phyloP scores from a whole-genome alignment of 352 stramenopile genomes.

The Aphanomyces cochlioides region DNA sequence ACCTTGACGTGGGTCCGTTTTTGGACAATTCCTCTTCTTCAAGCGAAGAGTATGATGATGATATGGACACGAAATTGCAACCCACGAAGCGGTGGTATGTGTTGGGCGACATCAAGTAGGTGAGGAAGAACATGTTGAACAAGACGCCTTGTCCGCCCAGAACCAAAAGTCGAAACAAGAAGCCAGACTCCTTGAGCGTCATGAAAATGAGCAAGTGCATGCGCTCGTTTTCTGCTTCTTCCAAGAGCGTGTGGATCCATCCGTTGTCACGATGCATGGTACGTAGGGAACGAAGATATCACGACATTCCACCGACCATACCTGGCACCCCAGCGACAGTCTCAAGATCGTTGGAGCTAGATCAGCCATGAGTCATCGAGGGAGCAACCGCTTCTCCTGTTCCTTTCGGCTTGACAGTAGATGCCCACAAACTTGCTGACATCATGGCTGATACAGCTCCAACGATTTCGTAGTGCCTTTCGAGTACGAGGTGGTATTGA shows the following conservation, averaged over 20 bases:
- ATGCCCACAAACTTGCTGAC: no score
- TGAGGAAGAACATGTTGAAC: slow-evolving; percentile 75
- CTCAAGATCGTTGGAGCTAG: no score
- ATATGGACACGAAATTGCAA: no score
- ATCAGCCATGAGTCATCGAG: no score
- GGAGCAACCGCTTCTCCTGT: no score
- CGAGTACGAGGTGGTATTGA: no score
- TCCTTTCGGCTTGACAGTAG: no score
- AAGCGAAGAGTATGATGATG: no score
- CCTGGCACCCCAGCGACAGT: slow-evolving; percentile 65
- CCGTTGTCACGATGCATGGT: slow-evolving; percentile 78
- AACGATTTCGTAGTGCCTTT: no score
- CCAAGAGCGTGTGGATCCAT: slow-evolving; percentile 87
- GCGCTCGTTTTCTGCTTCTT: slow-evolving; percentile 91
- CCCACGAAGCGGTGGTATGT: slow-evolving; percentile 91
- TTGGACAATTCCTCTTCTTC: no score
- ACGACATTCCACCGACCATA: slow-evolving; percentile 64
- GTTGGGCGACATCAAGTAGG: slow-evolving; percentile 84
- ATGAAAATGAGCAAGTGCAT: slow-evolving; percentile 92
- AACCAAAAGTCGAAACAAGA: slow-evolving; percentile 64
- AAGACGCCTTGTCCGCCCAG: slow-evolving; percentile 82
- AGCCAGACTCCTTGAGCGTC: slow-evolving; percentile 79
- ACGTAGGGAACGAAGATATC: slow-evolving; percentile 76
- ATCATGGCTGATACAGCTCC: no score
- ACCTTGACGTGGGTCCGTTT: no score